Conservation (phyloP, 2,329 filamentous ascomycete genomes). For the Colletotrichum liaoningense region DNA sequence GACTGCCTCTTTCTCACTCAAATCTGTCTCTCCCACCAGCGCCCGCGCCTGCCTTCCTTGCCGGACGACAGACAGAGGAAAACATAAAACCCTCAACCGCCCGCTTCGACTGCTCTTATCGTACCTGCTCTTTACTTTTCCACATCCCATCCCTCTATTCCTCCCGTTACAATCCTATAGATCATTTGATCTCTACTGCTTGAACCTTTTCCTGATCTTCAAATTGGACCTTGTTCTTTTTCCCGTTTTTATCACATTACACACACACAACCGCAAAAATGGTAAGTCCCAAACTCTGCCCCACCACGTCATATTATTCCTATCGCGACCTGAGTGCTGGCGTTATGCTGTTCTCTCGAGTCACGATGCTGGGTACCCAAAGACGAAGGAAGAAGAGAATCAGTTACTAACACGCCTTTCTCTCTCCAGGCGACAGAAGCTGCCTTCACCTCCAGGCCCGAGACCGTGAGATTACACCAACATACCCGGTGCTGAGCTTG, state of each 20-base stretch:
- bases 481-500: not conserved
- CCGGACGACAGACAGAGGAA: constrained; percentile 9
- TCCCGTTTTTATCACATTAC: constrained; percentile 13
- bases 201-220: not conserved
- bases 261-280: constrained; percentile 37
- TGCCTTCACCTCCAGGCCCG: constrained; percentile 44
- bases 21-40: constrained; percentile 10
- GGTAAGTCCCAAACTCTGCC: constrained; percentile 35
- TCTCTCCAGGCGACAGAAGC: constrained; percentile 42
- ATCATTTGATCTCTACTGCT: constrained; percentile 12
- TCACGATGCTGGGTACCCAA: not conserved
- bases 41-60: constrained; percentile 4
- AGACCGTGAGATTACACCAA: constrained; percentile 45
- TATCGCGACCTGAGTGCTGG: not conserved
- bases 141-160: constrained; percentile 12
- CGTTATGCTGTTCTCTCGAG: not conserved
- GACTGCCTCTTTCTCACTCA: constrained; percentile 1
- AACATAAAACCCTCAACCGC: constrained; percentile 40
- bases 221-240: constrained; percentile 1
- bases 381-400: not conserved
- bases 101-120: constrained; percentile 25
- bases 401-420: constrained; percentile 34
- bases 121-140: not conserved
- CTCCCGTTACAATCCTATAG: constrained; percentile 4
- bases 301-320: not conserved